These are phyloP conservation scores for Ceratocystis harringtonii DNA, from an alignment of 2,329 filamentous ascomycete genomes.

Conservation along the genomic window DNA sequence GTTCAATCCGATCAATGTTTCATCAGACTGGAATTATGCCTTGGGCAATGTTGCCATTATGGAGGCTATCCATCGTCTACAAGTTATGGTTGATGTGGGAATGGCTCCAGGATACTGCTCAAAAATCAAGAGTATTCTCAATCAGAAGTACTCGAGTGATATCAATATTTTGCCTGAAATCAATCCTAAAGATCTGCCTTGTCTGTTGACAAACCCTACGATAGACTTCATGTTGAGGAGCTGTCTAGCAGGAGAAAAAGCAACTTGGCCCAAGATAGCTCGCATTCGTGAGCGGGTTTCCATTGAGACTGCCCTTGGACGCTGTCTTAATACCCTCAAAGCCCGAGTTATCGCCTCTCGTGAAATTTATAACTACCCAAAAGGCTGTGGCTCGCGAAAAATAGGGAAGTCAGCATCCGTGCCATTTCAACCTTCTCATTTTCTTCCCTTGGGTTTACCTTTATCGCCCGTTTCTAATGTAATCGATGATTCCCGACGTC, in stretches of 20 bases:
- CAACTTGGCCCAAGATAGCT: conserved; percentile 82
- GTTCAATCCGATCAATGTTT: not conserved
- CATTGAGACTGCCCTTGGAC: conserved; percentile 72
- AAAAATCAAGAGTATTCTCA: conserved; percentile 67
- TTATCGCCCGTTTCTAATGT: not conserved
- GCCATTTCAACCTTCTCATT: not conserved
- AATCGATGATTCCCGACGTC: not conserved
- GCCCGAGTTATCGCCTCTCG: conserved; percentile 40
- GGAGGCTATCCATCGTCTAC: conserved; percentile 66
- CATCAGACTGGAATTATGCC: conserved; percentile 44
- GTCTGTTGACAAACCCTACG: conserved; percentile 70
- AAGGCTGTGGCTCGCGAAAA: not conserved
- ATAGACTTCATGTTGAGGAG: conserved; percentile 72
- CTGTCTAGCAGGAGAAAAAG: conserved; percentile 62
- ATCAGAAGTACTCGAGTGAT: conserved; percentile 84
- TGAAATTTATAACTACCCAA: not conserved
- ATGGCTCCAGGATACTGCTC: conserved; percentile 64
- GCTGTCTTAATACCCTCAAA: conserved; percentile 53
- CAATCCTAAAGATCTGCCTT: conserved; percentile 55
- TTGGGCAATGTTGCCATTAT: conserved; percentile 61
- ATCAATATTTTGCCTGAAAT: conserved; percentile 86
- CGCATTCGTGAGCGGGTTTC: conserved; percentile 76
- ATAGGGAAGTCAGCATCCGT: not conserved
- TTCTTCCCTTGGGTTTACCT: not conserved
- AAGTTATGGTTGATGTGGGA: conserved; percentile 65